Evolutionary conservation across 805 yeast species (phyloP).

Genomic region (Zygotorulaspora chibaensis): DNA sequence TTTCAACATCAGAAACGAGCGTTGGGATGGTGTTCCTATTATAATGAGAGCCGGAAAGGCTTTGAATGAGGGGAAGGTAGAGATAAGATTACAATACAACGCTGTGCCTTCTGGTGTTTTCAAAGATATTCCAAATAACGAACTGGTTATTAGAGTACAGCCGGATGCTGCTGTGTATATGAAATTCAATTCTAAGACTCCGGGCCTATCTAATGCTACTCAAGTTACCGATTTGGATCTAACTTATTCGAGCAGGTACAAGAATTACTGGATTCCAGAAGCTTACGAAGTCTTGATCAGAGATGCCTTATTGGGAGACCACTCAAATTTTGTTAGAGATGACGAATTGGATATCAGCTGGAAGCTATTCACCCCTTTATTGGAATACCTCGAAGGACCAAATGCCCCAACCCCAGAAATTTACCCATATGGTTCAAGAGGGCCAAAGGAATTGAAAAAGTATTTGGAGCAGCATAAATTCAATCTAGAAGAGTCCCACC

Average conservation of each 20-base stretch:
- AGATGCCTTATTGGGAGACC: conserved; percentile 87
- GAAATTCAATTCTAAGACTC: conserved; percentile 89
- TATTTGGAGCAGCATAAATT: conserved; percentile 72
- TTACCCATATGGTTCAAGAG: conserved; percentile 89
- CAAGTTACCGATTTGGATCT: conserved; percentile 87
- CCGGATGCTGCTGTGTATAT: conserved; percentile 92
- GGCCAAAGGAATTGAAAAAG: conserved; percentile 62
- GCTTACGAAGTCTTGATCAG: conserved; percentile 94
- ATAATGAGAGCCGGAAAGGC: conserved; percentile 97
- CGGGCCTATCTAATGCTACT: conserved; percentile 81
- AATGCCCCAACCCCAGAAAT: conserved; percentile 60
- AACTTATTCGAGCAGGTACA: conserved; percentile 75
- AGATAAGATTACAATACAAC: conserved; percentile 88
- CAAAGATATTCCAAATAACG: conserved; percentile 79
- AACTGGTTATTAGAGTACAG: conserved; percentile 88
- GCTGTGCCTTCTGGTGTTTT: conserved; percentile 81
- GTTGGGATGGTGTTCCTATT: conserved; percentile 98
- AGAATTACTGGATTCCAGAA: conserved; percentile 92
- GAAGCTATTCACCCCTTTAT: conserved; percentile 88
- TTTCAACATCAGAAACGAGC: conserved; percentile 77
- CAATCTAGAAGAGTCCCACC: conserved; percentile 50
- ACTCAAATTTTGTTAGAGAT: conserved; percentile 95
- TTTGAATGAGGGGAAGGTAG: conserved; percentile 90
- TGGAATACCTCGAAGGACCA: conserved; percentile 70
- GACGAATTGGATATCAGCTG: conserved; percentile 94